Percentiles rank a stretch among this genome's conserved stretches.
Evolutionary conservation across 305 asterid genomes (phyloP).

Genomic region (Ruellia speciosa): DNA sequence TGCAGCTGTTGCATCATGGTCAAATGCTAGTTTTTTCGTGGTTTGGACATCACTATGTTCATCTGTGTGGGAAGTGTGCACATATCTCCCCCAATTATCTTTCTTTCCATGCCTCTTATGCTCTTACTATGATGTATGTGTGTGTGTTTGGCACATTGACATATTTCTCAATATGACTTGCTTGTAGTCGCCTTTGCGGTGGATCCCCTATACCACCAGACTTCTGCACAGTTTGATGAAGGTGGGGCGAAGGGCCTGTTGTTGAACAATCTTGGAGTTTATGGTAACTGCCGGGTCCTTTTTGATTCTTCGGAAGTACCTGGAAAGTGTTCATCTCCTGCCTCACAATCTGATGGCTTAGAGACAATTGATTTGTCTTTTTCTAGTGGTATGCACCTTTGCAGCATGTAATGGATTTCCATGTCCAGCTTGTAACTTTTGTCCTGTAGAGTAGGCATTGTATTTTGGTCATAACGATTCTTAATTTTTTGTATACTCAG

Average conservation of each 20-base stretch:
- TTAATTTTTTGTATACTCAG: conserved; percentile 30
- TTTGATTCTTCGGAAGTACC: conserved; percentile 92
- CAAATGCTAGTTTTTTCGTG: no score
- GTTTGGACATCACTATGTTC: no score
- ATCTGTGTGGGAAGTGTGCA: neutral
- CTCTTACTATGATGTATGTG: conserved; percentile 2
- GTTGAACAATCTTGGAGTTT: conserved; percentile 91
- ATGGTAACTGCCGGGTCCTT: conserved; percentile 78
- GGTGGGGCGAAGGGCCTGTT: conserved; percentile 97
- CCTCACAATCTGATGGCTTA: conserved; percentile 27
- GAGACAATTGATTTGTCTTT: conserved; percentile 65
- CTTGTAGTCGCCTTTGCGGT: conserved; percentile 73
- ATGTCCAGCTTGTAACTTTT: conserved; percentile 7
- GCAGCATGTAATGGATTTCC: conserved; percentile 14
- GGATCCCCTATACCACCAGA: conserved; percentile 98
- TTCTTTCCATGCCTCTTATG: neutral
- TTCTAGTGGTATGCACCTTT: conserved; percentile 58
- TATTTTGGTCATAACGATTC: conserved; percentile 15
- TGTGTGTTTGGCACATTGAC: neutral
- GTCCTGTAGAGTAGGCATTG: conserved; percentile 3
- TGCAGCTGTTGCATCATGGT: conserved; percentile 5
- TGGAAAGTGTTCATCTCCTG: conserved; percentile 48
- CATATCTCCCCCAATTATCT: neutral
- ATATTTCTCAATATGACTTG: conserved; percentile 18
- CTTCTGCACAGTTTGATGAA: conserved; percentile 98